phyloP scores from a whole-genome alignment of 2,329 filamentous ascomycete species.

The Phaeosphaeriaceae sp. region DNA sequence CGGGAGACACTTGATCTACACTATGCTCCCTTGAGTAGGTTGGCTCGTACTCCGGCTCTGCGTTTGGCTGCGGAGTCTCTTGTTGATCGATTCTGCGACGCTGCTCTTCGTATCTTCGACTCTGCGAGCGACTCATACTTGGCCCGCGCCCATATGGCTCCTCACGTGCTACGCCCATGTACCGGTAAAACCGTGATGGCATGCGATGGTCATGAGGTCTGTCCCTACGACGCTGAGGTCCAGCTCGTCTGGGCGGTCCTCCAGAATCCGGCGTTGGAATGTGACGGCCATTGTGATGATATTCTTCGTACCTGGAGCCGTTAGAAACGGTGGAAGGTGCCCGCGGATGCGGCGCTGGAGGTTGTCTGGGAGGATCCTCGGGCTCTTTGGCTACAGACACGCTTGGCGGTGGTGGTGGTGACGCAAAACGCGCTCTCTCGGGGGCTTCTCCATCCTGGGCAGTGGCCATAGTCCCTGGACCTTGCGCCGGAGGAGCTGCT shows the following conservation, averaged over 20 bases:
- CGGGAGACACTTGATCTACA: conserved; percentile 34
- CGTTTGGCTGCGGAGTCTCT: conserved; percentile 43
- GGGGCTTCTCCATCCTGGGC: conserved; percentile 29
- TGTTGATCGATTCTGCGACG: conserved; percentile 46
- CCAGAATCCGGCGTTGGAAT: conserved; percentile 35
- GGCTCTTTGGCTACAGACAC: conserved; percentile 20
- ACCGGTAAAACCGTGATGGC: conserved; percentile 45
- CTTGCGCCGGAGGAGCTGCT: conserved; percentile 15
- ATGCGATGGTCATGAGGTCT: conserved; percentile 40
- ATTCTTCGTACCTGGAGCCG: conserved; percentile 41
- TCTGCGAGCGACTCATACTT: conserved; percentile 45
- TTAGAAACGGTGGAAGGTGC: conserved; percentile 43
- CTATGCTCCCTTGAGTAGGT: conserved; percentile 43
- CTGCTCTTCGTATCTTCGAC: conserved; percentile 45
- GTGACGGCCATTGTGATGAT: conserved; percentile 28
- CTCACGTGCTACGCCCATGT: conserved; percentile 43
- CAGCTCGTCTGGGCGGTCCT: conserved; percentile 29
- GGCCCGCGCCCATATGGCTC: conserved; percentile 44
- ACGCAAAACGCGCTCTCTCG: conserved; percentile 37
- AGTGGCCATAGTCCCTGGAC: conserved; percentile 21
- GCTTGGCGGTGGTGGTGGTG: conserved; percentile 34
- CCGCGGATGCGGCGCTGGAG: conserved; percentile 26
- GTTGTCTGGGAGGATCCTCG: conserved; percentile 18
- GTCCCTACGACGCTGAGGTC: conserved; percentile 41
- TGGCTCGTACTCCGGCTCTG: conserved; percentile 34